phyloP scores from a whole-genome alignment of 2,329 filamentous ascomycete species.

The Monosporascus cannonballus region DNA sequence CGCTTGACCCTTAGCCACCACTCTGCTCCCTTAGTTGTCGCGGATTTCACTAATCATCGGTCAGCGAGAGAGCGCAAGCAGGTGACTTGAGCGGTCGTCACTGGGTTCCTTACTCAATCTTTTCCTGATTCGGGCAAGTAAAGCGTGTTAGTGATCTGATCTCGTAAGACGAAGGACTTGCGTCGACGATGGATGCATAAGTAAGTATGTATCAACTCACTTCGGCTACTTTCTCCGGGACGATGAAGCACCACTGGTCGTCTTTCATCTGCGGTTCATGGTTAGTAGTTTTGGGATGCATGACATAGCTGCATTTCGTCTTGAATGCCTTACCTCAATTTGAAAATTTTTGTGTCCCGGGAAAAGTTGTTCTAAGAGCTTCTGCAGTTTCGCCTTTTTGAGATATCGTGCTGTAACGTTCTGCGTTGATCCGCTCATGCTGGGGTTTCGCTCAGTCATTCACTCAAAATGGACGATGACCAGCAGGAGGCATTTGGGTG shows the following conservation, averaged over 20 bases:
- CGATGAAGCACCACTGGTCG: conserved; percentile 24
- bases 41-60: background rate
- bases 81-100: no score
- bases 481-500: no score
- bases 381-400: conserved; percentile 18
- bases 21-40: background rate
- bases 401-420: conserved; percentile 21
- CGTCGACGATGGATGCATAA: background rate
- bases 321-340: conserved; percentile 16
- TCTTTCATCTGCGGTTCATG: conserved; percentile 19
- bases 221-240: conserved; percentile 14
- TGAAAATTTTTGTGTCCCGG: conserved; percentile 20
- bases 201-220: conserved; percentile 6
- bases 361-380: conserved; percentile 19
- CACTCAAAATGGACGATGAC: background rate
- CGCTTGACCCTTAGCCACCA: no score
- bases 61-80: background rate
- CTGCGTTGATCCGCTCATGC: conserved; percentile 10
- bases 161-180: background rate
- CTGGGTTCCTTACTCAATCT: conserved; percentile 5
- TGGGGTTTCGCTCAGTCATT: background rate
- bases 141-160: background rate
- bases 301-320: background rate
- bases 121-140: background rate
- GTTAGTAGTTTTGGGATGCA: conserved; percentile 1